phyloP scores from a whole-genome alignment of 768 basidiomycete genomes.

The Hirschioporus abietinus region DNA sequence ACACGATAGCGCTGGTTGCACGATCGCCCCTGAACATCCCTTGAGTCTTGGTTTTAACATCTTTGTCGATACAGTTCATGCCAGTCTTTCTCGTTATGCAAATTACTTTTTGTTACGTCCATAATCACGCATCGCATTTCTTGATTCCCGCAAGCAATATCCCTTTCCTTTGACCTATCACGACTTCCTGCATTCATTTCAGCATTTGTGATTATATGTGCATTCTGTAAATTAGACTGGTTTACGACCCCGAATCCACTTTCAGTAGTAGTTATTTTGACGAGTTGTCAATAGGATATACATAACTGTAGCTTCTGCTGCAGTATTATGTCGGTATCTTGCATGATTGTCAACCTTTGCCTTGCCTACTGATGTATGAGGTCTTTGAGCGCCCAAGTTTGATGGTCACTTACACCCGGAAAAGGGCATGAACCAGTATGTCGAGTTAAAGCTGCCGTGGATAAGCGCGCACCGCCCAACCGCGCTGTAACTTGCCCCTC shows the following conservation, averaged over 20 bases:
- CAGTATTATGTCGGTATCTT: neutral
- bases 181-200: neutral
- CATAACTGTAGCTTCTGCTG: neutral
- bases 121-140: neutral
- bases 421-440: neutral
- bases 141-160: neutral
- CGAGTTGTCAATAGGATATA: neutral
- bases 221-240: constrained; percentile 1
- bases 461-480: constrained; percentile 1
- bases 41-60: constrained; percentile 8
- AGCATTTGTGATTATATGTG: neutral
- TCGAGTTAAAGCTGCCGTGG: neutral
- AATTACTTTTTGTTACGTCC: neutral
- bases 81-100: constrained; percentile 8
- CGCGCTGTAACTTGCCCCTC: neutral
- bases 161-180: neutral
- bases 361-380: neutral
- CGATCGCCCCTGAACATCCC: constrained; percentile 17
- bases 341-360: neutral
- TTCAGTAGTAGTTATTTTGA: neutral
- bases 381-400: neutral
- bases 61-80: constrained; percentile 10
- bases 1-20: constrained; percentile 25
- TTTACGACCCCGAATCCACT: neutral
- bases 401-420: neutral